Evolutionary conservation across 2,329 filamentous ascomycete genomes (phyloP).

Genomic region (Tolypocladium ovalisporum): DNA sequence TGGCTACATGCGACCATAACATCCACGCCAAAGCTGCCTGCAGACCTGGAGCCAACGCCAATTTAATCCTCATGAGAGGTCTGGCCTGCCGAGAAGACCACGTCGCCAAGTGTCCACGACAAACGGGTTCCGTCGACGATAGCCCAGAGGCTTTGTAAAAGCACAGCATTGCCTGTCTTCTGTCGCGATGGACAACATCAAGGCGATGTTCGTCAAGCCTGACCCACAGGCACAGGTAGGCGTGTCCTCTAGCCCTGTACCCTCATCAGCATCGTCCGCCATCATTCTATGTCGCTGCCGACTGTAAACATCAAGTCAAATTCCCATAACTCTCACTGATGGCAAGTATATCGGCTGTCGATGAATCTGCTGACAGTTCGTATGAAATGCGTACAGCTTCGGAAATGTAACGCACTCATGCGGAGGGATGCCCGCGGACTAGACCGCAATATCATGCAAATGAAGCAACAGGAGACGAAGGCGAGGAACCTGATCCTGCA

Average conservation of each 20-base stretch:
- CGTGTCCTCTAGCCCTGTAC: background rate
- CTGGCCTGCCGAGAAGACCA: too few relatives aligned
- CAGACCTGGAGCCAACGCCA: too few relatives aligned
- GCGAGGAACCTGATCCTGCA: conserved; percentile 76
- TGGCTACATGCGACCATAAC: too few relatives aligned
- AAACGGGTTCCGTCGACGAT: too few relatives aligned
- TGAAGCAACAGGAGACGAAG: conserved; percentile 71
- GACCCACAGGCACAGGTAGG: conserved; percentile 85
- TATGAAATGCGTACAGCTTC: conserved; percentile 47
- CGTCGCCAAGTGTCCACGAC: too few relatives aligned
- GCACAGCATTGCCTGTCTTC: background rate
- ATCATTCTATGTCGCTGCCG: background rate
- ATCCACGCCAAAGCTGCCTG: too few relatives aligned
- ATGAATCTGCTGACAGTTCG: conserved; percentile 2
- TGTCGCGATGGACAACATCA: conserved; percentile 73
- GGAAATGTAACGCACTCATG: conserved; percentile 89
- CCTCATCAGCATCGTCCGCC: background rate
- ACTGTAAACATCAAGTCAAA: background rate
- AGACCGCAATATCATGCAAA: conserved; percentile 76
- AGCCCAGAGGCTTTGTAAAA: too few relatives aligned
- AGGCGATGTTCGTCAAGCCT: conserved; percentile 78
- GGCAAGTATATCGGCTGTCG: background rate
- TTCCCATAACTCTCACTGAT: background rate
- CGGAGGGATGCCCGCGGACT: conserved; percentile 85
- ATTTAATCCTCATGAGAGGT: too few relatives aligned